These are phyloP conservation scores for Daedalea quercina DNA, from an alignment of 768 basidiomycete genomes.

Conservation along the genomic window DNA sequence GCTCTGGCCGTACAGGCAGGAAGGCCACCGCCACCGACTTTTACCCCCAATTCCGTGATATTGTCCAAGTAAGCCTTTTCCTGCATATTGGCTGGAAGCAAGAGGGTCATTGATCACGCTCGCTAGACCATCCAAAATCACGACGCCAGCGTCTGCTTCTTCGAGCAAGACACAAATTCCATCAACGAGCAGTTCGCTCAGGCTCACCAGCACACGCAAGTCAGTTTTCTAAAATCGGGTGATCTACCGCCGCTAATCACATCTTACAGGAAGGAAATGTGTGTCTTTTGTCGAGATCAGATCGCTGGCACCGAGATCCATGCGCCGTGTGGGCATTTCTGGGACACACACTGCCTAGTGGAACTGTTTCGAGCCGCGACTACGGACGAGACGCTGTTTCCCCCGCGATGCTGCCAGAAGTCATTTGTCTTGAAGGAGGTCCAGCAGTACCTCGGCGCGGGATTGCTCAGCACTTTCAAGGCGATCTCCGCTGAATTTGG, in stretches of 20 bases:
- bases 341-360: slow-evolving; percentile 21
- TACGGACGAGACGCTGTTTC: slow-evolving; percentile 24
- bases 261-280: slow-evolving; percentile 4
- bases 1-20: slow-evolving; percentile 7
- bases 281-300: slow-evolving; percentile 13
- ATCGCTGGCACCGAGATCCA: slow-evolving; percentile 9
- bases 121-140: not conserved
- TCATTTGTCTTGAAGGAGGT: slow-evolving; percentile 15
- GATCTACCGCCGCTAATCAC: too few relatives aligned
- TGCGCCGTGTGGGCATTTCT: slow-evolving; percentile 17
- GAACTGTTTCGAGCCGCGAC: slow-evolving; percentile 20
- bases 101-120: not conserved
- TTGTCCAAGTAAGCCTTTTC: too few relatives aligned
- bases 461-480: slow-evolving; percentile 23
- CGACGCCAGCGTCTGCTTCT: not conserved
- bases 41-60: too few relatives aligned
- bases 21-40: not conserved
- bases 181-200: too few relatives aligned
- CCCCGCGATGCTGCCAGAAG: slow-evolving; percentile 22
- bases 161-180: not conserved
- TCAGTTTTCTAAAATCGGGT: not conserved
- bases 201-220: not conserved
- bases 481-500: slow-evolving; percentile 41
- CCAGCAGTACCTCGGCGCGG: slow-evolving; percentile 8
- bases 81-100: not conserved